Conservation (phyloP, 2,329 filamentous ascomycete genomes). For the Didymella glomerata region DNA sequence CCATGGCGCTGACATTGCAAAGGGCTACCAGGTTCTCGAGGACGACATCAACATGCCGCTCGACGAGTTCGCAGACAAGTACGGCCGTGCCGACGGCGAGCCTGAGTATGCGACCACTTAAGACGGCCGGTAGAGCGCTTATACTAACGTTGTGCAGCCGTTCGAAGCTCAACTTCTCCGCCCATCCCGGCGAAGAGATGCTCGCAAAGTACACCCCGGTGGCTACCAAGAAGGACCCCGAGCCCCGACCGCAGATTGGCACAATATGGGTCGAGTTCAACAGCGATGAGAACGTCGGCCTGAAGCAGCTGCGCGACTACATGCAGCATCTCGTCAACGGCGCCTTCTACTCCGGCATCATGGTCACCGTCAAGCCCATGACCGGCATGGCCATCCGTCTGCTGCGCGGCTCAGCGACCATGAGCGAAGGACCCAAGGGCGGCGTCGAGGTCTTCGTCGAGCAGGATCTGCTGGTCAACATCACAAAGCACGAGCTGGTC, state of each 20-base stretch:
- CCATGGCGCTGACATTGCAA: conserved; percentile 32
- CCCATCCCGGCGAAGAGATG: conserved; percentile 84
- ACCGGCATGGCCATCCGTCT: conserved; percentile 73
- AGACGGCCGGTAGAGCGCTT: conserved; percentile 7
- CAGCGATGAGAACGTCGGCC: conserved; percentile 78
- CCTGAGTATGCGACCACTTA: conserved; percentile 69
- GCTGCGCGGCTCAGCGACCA: conserved; percentile 40
- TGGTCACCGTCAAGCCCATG: conserved; percentile 83
- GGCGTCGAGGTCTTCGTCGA: conserved; percentile 95
- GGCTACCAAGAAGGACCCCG: conserved; percentile 72
- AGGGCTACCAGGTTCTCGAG: conserved; percentile 94
- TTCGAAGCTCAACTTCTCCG: conserved; percentile 84
- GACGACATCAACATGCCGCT: conserved; percentile 88
- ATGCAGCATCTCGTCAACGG: conserved; percentile 81
- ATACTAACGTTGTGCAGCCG: conserved; percentile 65
- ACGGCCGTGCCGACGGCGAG: conserved; percentile 74
- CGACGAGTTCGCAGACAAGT: conserved; percentile 79
- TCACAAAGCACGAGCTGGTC: conserved; percentile 96
- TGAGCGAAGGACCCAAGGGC: conserved; percentile 70
- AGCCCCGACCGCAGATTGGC: conserved; percentile 78
- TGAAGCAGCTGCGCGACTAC: conserved; percentile 91
- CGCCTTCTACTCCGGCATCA: conserved; percentile 88
- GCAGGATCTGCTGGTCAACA: conserved; percentile 95
- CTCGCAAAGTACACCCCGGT: conserved; percentile 81
- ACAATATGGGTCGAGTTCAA: conserved; percentile 95